phyloP scores from a whole-genome alignment of 164 flowering plant genomes.

The Tetracentron sinense region DNA sequence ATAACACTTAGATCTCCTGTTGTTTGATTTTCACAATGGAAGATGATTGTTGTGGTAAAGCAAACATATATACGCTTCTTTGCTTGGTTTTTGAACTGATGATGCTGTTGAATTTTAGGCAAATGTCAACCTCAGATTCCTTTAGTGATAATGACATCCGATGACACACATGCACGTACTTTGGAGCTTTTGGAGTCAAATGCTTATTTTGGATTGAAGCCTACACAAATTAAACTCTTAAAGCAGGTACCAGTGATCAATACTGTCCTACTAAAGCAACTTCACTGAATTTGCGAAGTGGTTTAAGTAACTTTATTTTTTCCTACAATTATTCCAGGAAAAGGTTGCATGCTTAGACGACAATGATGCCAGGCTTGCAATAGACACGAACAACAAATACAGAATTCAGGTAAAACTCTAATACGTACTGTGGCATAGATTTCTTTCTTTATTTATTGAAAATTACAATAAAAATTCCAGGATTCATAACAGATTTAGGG shows the following conservation, averaged over 20 bases:
- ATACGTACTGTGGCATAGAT: too few species aligned
- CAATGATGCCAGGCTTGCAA: conserved; percentile 92
- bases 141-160: conserved; percentile 95
- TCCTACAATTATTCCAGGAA: conserved; percentile 48
- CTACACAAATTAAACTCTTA: conserved; percentile 76
- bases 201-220: conserved; percentile 90
- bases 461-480: too few species aligned
- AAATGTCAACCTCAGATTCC: conserved; percentile 57
- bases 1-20: too few species aligned
- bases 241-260: conserved; percentile 67
- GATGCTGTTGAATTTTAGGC: conserved; percentile 34
- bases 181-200: conserved; percentile 66
- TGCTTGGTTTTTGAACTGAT: conserved; percentile 1
- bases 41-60: too few species aligned
- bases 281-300: not conserved
- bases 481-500: not conserved
- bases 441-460: not conserved
- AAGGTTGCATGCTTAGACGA: conserved; percentile 96
- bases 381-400: conserved; percentile 74
- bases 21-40: too few species aligned
- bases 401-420: conserved; percentile 67
- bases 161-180: conserved; percentile 88
- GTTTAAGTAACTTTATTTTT: not conserved
- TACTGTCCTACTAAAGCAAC: not conserved
- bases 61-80: too few species aligned